These are phyloP conservation scores for Gossypium davidsonii DNA, from an alignment of 441 rosid genomes.

Conservation along the genomic window DNA sequence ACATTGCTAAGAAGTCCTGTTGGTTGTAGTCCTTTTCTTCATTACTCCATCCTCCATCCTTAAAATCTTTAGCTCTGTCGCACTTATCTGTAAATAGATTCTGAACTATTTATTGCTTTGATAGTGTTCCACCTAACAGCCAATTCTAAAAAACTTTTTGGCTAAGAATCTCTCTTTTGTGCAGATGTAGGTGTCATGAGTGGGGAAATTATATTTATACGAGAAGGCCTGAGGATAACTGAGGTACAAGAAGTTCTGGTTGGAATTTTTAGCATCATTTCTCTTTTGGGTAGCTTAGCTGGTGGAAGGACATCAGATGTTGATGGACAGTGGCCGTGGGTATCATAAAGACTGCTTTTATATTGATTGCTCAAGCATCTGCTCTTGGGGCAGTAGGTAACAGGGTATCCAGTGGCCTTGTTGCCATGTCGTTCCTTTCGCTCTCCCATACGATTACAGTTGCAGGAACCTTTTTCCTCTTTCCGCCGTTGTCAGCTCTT, in stretches of 20 bases:
- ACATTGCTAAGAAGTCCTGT: not conserved
- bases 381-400: slow-evolving; percentile 85
- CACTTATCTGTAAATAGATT: too few relatives aligned
- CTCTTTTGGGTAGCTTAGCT: slow-evolving; percentile 74
- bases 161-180: not conserved
- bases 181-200: slow-evolving; percentile 96
- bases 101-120: too few relatives aligned
- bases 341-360: slow-evolving; percentile 56
- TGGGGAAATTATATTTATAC: slow-evolving; percentile 80
- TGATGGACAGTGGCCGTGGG: slow-evolving; percentile 64
- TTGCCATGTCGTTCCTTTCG: slow-evolving; percentile 81
- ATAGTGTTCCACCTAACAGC: not conserved
- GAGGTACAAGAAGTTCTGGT: slow-evolving; percentile 74
- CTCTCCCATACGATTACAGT: slow-evolving; percentile 50
- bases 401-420: slow-evolving; percentile 71
- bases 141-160: not conserved
- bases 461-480: slow-evolving; percentile 63
- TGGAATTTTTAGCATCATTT: slow-evolving; percentile 69
- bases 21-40: not conserved
- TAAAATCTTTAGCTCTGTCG: not conserved
- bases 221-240: slow-evolving; percentile 67
- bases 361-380: slow-evolving; percentile 73
- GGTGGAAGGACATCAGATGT: slow-evolving; percentile 80
- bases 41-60: not conserved
- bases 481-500: slow-evolving; percentile 59